phyloP scores from a whole-genome alignment of 768 basidiomycete species.

The Lentinula edodes region DNA sequence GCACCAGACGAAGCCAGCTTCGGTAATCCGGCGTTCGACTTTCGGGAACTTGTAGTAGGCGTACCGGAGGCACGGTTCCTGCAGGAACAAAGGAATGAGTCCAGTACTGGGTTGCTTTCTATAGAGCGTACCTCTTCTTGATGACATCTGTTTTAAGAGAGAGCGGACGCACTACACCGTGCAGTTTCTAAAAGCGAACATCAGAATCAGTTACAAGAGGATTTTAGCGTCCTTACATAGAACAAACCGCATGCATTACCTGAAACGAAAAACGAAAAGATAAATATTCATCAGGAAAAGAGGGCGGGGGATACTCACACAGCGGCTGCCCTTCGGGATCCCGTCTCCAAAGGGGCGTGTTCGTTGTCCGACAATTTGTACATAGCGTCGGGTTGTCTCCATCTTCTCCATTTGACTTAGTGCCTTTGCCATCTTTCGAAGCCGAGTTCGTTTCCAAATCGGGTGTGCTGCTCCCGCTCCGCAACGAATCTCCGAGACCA shows the following conservation, averaged over 20 bases:
- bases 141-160: slow-evolving; percentile 97
- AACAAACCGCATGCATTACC: slow-evolving; percentile 92
- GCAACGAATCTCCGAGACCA: slow-evolving; percentile 22
- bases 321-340: slow-evolving; percentile 92
- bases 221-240: slow-evolving; percentile 54
- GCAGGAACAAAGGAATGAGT: slow-evolving; percentile 2
- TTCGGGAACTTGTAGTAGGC: slow-evolving; percentile 60
- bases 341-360: slow-evolving; percentile 88
- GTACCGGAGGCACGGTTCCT: slow-evolving; percentile 82
- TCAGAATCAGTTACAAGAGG: slow-evolving; percentile 2
- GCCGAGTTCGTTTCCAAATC: slow-evolving; percentile 37
- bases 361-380: slow-evolving; percentile 93
- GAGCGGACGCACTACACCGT: slow-evolving; percentile 89
- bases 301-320: slow-evolving; percentile 45
- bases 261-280: slow-evolving; percentile 18
- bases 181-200: slow-evolving; percentile 73
- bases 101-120: background rate
- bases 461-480: slow-evolving; percentile 60
- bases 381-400: slow-evolving; percentile 78
- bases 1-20: slow-evolving; percentile 74
- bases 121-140: slow-evolving; percentile 74
- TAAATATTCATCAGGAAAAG: slow-evolving; percentile 13
- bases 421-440: slow-evolving; percentile 20
- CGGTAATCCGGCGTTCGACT: slow-evolving; percentile 52
- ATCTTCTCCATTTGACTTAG: slow-evolving; percentile 51